A percentile compares a stretch with the other conserved stretches of the same genome.
Conservation (phyloP, 345 rosid species). For the Ricinus communis region DNA sequence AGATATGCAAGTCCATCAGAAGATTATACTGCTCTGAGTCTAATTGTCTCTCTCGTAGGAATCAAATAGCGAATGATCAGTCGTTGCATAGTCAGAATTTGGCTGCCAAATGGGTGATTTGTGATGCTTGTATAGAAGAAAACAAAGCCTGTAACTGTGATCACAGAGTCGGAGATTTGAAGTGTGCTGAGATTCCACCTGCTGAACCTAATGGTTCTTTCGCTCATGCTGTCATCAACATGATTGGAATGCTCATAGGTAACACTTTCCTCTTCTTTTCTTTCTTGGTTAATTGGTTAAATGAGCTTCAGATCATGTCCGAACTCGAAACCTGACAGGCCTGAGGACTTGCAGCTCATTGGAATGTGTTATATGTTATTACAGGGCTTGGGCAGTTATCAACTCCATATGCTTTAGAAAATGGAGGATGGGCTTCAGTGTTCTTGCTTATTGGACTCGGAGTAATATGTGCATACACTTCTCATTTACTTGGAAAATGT, state of each 20-base stretch:
- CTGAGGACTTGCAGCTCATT: too few relatives aligned
- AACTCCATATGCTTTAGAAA: slow-evolving; percentile 69
- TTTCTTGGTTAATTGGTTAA: too few relatives aligned
- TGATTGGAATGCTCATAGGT: slow-evolving; percentile 93
- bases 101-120: slow-evolving; percentile 17
- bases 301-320: too few relatives aligned
- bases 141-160: slow-evolving; percentile 29
- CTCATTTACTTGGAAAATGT: slow-evolving; percentile 67
- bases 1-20: slow-evolving; percentile 4
- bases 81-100: slow-evolving; percentile 25
- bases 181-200: neutral
- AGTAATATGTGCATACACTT: slow-evolving; percentile 50
- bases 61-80: slow-evolving; percentile 29
- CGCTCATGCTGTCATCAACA: slow-evolving; percentile 68
- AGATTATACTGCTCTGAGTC: slow-evolving; percentile 10
- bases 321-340: too few relatives aligned
- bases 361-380: neutral
- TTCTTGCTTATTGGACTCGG: slow-evolving; percentile 57
- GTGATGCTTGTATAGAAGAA: slow-evolving; percentile 45
- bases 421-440: slow-evolving; percentile 68
- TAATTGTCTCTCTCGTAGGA: slow-evolving; percentile 19
- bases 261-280: neutral
- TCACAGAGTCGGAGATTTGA: neutral
- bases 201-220: slow-evolving; percentile 43
- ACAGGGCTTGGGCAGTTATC: slow-evolving; percentile 79